Evolutionary conservation across 2,329 filamentous ascomycete species (phyloP), one percentile per base, ranked within the genome.

Genomic region (Sporothrix globosa): DNA sequence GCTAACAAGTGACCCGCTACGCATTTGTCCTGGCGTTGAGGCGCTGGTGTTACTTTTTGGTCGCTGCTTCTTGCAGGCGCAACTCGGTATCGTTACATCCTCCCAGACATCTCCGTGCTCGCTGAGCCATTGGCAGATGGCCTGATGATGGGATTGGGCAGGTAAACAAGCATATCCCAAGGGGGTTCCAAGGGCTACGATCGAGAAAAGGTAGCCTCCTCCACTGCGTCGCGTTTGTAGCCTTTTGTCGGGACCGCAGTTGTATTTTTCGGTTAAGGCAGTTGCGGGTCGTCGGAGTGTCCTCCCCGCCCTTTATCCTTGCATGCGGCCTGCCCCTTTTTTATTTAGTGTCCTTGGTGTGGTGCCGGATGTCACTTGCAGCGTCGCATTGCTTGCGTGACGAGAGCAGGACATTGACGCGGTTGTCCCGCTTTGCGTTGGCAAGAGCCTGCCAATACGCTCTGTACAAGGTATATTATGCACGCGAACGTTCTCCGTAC

Each of bases 321-420:
- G 44, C 27, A 50, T 66, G 24, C 46, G 46, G 17, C 46, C 27
- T 52, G 63, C 63, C 46, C 61, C 21, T 46, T 66, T 52, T 52
- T 52, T 44, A 30, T 53, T 53, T 56, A 27, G 21, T 44, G 6
- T 10, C 48, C 50, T 56, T 67, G 39, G 19, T 56, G 50, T 34
- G 34, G 13, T n/a, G 39, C 30, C n/a, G 56, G 34, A n/a, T 27
- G 52, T 50, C 19, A 30, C 24, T 21, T 53, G 61, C 63, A 66
- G 63, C 17, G 46, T 14, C 44, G 46, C 19, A 52, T 53, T 52
- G 17, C 19, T 44, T 30, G 27, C 60, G 41, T 21, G 14, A 13
- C 21, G 24, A n/a, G 58, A 19, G 41, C 39, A 14, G 53, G n/a
- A 41, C 21, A 17, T 46, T 63, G 39, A 13, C 4, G 39, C 58